Evolutionary conservation across 257 asterid genomes (phyloP), one percentile per base, ranked within the genome.

Genomic region (Nicotiana noctiflora): DNA sequence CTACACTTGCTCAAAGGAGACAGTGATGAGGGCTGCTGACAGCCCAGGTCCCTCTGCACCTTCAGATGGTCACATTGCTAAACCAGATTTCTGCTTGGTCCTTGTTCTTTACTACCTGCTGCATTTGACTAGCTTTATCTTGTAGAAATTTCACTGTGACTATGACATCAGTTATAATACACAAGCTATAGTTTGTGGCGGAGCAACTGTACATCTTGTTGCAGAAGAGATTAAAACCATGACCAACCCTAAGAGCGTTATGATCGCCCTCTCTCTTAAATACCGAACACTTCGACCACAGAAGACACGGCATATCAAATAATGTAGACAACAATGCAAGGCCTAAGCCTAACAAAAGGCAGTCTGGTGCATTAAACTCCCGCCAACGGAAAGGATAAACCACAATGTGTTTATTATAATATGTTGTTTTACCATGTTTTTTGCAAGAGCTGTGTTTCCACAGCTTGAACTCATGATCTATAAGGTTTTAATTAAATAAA

Each of bases 1-100:
- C 55, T 93, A 90, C 83, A 82, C 87, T 65, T 93, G 99, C 92
- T 83, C 97, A 0, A 91, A 89, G 92, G 98, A 95, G 88, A 91
- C 78, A 0, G 83, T 53, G 37, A 67, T 53, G 37, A 67, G 82
- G 1, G 53, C 92, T 7, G 56, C 80, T 37, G 65, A 25, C 2
- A 76, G 60, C 37, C 82, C 86, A 57, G 81, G 90, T 46, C 83
- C 87, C 9, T 66, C 82, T 14, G 75, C 95, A 59, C 89, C 90
- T 15, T 87, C 97, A 67, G 80, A 77, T 46, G 82, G 88, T 80
- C 82, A 81, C 64, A 46, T 82, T 79, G 49, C 85, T 32, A 68
- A 17, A 75, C 85, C 93, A n/a, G 75, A 37, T 51, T 63, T 84
- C 4, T 52, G 64, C 10, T 14, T 83, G 70, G 79, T 84, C 87